Conservation (phyloP, 768 basidiomycete species). For the Guyanaporus albipodus region DNA sequence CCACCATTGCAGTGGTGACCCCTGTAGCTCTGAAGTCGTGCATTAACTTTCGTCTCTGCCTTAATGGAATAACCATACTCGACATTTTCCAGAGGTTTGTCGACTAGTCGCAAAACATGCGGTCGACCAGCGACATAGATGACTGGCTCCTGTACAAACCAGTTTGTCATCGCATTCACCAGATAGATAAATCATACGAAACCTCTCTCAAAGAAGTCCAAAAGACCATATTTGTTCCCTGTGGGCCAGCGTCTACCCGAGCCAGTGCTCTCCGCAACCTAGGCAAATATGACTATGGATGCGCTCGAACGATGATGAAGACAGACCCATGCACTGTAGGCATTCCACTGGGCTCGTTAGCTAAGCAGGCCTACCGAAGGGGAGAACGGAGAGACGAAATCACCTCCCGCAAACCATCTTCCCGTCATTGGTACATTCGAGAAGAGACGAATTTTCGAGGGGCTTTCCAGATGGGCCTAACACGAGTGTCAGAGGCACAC, state of each 20-base stretch:
- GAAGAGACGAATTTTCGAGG: slow-evolving; percentile 29
- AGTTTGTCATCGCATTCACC: not conserved
- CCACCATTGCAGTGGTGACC: slow-evolving; percentile 84
- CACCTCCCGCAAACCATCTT: slow-evolving; percentile 82
- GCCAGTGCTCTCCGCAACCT: slow-evolving; percentile 76
- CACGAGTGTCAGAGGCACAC: slow-evolving; percentile 60
- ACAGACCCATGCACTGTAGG: slow-evolving; percentile 76
- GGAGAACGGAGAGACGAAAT: not conserved
- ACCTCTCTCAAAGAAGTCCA: slow-evolving; percentile 98
- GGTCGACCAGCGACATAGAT: slow-evolving; percentile 83
- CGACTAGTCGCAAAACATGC: slow-evolving; percentile 85
- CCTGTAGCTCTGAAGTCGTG: slow-evolving; percentile 72
- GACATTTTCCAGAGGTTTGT: slow-evolving; percentile 89
- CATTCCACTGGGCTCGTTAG: slow-evolving; percentile 68
- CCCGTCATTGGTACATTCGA: slow-evolving; percentile 36
- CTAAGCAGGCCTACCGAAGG: slow-evolving; percentile 22
- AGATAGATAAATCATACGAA: slow-evolving; percentile 8
- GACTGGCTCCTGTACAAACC: slow-evolving; percentile 72
- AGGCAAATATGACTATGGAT: slow-evolving; percentile 1
- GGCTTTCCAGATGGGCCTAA: slow-evolving; percentile 25
- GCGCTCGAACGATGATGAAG: not conserved
- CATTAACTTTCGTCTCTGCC: not conserved
- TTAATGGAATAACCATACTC: slow-evolving; percentile 51
- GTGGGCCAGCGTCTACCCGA: slow-evolving; percentile 75
- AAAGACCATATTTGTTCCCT: slow-evolving; percentile 69